Evolutionary conservation across 2,329 filamentous ascomycete genomes (phyloP).

Genomic region (Botryosphaeria agaves): DNA sequence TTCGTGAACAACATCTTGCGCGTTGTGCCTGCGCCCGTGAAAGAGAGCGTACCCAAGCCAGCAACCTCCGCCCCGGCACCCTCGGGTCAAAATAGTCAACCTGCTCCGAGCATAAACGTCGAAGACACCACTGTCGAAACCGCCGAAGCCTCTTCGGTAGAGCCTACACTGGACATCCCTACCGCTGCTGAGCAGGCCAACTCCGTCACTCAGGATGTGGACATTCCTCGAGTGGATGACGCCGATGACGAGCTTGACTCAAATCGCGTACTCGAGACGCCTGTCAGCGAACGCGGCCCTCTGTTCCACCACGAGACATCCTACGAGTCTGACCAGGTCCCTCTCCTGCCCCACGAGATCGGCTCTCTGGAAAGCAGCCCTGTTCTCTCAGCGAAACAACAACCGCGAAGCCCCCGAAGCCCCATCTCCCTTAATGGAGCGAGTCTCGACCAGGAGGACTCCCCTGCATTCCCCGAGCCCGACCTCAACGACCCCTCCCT

Average conservation of each 20-base stretch:
- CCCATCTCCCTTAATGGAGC: too few relatives aligned
- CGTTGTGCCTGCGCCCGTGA: constrained; percentile 9
- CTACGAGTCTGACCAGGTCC: not conserved
- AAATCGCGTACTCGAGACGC: constrained; percentile 2
- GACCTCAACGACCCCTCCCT: too few relatives aligned
- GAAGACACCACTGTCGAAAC: too few relatives aligned
- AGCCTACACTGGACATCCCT: not conserved
- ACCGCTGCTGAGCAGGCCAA: not conserved
- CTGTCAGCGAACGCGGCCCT: constrained; percentile 11
- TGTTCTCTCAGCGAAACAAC: not conserved
- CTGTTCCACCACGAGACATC: constrained; percentile 13
- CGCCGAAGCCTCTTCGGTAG: too few relatives aligned
- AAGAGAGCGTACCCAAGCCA: not conserved
- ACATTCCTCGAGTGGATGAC: not conserved
- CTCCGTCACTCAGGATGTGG: not conserved
- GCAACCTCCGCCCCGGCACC: not conserved
- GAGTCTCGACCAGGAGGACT: too few relatives aligned
- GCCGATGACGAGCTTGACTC: constrained; percentile 1
- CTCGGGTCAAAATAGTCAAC: not conserved
- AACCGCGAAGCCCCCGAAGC: constrained; percentile 2
- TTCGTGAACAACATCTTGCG: constrained; percentile 36
- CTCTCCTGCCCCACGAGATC: constrained; percentile 1
- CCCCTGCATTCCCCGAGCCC: too few relatives aligned
- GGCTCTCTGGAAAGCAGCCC: constrained; percentile 5
- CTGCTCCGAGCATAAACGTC: too few relatives aligned